Evolutionary conservation across 129 eudicot genomes (phyloP), one percentile per base, ranked within the genome.

Genomic region (Flaveria robusta): DNA sequence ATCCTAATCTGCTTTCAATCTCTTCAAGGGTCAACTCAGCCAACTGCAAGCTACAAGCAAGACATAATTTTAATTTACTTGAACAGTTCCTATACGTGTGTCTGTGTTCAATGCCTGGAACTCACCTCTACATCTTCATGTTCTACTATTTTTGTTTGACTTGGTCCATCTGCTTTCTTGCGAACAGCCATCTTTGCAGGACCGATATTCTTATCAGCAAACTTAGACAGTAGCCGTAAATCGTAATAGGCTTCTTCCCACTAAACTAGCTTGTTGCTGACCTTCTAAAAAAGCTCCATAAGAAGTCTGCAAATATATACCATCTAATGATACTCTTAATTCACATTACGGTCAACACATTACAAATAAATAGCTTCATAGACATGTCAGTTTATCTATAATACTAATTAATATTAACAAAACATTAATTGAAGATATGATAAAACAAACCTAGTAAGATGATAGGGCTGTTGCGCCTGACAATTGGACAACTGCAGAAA

Each of bases 221-320:
- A 91, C 99, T 95, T 79, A 19, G 67, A 70, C 56, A 70, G 7
- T 22, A 75, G 96, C 85, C n/a, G n/a, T n/a, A n/a, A 37, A 81
- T 84, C 46, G 13, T 5, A 10, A 83, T 81, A 73, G 97, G 96
- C 79, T 81, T 95, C 87, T 91, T 91, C 70, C 99, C 96, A 78
- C 95, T 95, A 66, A 95, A 92, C 99, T 91, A 87, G 87, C 99
- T 95, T 70, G 99, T 96, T 59, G 99, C 99, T 71, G 99, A 91
- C 79, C 88, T 86, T 74, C 75, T 88, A 67, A 83, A 87, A 70
- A 81, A 82, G 50, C 85, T 74, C 82, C 91, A 74, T 84, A 89
- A 60, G 96, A 81, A 74, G 91, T 78, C 96, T 91, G 87, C 56
- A 77, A 43, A 43, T 51, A 66, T 50, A 69, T 64, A 27, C 20